phyloP scores from a whole-genome alignment of 441 rosid species.

The Caryocar brasiliense region DNA sequence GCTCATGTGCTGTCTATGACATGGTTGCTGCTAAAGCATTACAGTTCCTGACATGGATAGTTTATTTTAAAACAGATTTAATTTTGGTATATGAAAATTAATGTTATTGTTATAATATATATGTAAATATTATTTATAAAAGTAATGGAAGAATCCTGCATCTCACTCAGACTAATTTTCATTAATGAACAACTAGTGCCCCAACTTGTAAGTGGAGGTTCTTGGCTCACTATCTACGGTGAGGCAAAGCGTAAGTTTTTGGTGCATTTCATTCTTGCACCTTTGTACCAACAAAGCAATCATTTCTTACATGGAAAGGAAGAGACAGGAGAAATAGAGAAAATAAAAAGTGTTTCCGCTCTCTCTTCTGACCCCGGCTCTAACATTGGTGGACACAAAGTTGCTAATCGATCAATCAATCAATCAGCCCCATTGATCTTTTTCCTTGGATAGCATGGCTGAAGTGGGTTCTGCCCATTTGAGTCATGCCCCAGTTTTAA shows the following conservation, averaged over 20 bases:
- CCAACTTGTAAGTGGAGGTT: constrained; percentile 34
- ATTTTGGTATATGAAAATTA: no score
- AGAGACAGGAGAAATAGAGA: background rate
- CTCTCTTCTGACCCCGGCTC: constrained; percentile 19
- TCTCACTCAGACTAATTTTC: constrained; percentile 14
- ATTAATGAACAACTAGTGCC: constrained; percentile 2
- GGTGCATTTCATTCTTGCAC: constrained; percentile 15
- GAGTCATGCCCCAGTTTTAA: constrained; percentile 23
- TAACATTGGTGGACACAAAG: constrained; percentile 21
- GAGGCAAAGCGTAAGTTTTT: constrained; percentile 20
- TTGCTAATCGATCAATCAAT: constrained; percentile 24
- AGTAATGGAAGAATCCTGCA: constrained; percentile 26
- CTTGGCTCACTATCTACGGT: constrained; percentile 34
- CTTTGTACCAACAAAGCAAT: constrained; percentile 11
- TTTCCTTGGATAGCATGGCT: constrained; percentile 17
- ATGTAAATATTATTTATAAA: background rate
- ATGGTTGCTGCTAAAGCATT: background rate
- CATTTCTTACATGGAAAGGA: constrained; percentile 1
- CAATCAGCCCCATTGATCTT: constrained; percentile 7
- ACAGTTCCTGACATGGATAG: background rate
- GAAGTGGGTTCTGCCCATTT: constrained; percentile 17
- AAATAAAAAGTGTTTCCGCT: constrained; percentile 16
- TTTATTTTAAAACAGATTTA: no score
- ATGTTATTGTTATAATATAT: no score
- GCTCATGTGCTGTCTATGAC: background rate